Base-by-base conservation (phyloP, 2,329 filamentous ascomycete genomes). In the Dactylonectria estremocensis region DNA sequence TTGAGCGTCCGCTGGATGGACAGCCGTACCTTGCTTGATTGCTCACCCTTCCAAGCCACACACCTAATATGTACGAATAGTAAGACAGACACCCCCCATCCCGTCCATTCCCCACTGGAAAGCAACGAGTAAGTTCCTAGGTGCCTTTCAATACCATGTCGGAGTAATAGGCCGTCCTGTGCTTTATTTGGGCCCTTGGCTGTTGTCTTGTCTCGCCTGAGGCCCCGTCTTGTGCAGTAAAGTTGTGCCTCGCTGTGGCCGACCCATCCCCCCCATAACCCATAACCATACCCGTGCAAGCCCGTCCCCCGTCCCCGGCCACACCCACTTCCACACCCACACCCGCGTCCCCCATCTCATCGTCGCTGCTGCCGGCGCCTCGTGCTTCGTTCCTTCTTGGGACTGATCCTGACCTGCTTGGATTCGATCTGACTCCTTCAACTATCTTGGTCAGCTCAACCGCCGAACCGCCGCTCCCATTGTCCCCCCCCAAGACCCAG, bases 241-340 rank as follows among this genome's bases (percentile, higher is more conserved):
- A 28, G 24, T 28, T 28, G 24, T 68, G 68, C 73, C 69, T 75
- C 72, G 71, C 73, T 69, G 73, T 66, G 73, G 75, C 63, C 62
- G 68, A 71, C 71, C 69, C 72, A 40, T 54, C 69, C 68, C 64
- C 33, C 22, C 59, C 40, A 48, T 28, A 66, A 64, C 64, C 64
- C 66, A 66, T 64, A 28, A 5, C 24, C 24, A 28, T 28, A 7
- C 24, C 24, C 24, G 24, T 28, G 24, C 24, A 28, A 28, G 24
- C 24, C 24, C 4, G 4, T 66, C 73, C 72, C 70, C 58, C 49
- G 65, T 69, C 70, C 69, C 70, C 68, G 35, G 46, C 58, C 57
- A 45, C 52, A 61, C 46, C 40, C 24, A 28, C 24, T 28, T 28
- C 24, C 24, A 28, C 24, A 28, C 24, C 54, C 64, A 62, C 64